Evolutionary conservation across 73 alveolate species (phyloP), one percentile per base, ranked within the genome.

Genomic region (Paramecium biaurelia): DNA sequence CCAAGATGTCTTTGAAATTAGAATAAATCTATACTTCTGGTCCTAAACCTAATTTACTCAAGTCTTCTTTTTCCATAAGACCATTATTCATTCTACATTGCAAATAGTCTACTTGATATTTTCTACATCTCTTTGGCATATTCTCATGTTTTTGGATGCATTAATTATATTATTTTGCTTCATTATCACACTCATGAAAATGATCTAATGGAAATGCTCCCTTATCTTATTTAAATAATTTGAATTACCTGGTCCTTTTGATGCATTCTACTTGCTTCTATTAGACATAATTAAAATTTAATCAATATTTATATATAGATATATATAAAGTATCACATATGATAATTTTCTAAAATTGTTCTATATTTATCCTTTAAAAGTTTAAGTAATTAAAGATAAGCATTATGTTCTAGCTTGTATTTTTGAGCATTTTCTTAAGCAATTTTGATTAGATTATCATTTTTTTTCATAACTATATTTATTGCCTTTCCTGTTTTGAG

Each of bases 201-300:
- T 95, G 98, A 88, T 96, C 99, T 35, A 96, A 85, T 12, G 99
- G 99, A 92, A 96, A 96, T 58, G 98, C 76, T 26, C 99, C 99
- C 89, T 94, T 96, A 87, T 96, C 99, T 89, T 21, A 41, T 24
- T 1, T 41, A 2, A 43, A 6, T 37, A 23, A 42, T 11, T 23
- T 43, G 14, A 24, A 21, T 47, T 79, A 79, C 90, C 90, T 79
- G 90, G 90, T 0, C 74, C 70, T 24, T 34, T 79, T 18, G 45
- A 43, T 42, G 90, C 45, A 79, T 20, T 47, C 90, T 63, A 63
- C 45, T 23, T 79, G 34, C 90, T 63, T 47, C 90, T 79, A 79
- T 79, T 79, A 14, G 90, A 79, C 90, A 79, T 79, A 43, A 79
- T 79, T 79, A 43, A 43, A 42, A 24, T 24, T 30, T 30, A 79